These are phyloP conservation scores for Populus hybrid DNA, from an alignment of 441 rosid genomes.

Conservation along the genomic window DNA sequence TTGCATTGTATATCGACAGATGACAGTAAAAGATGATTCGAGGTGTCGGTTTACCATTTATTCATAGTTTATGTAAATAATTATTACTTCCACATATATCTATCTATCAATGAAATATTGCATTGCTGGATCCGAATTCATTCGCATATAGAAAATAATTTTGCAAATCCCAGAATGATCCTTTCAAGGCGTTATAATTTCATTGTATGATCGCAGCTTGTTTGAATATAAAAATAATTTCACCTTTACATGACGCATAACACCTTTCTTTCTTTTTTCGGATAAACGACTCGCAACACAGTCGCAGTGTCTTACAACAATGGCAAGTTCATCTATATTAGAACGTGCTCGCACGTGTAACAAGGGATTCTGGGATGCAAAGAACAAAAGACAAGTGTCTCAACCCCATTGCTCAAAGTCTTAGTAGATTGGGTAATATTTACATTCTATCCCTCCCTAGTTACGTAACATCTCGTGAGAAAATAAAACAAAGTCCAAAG, in stretches of 20 bases:
- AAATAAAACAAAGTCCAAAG: background rate
- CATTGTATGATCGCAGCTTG: background rate
- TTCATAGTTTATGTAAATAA: conserved; percentile 17
- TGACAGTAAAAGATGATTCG: background rate
- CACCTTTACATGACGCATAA: background rate
- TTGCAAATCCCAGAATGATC: background rate
- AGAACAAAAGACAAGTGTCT: background rate
- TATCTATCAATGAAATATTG: background rate
- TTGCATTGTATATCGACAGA: conserved; percentile 25
- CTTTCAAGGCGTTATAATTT: background rate
- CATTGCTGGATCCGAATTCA: background rate
- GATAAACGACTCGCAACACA: too few relatives aligned
- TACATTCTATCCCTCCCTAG: background rate
- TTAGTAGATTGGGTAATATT: background rate
- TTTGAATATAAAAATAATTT: background rate
- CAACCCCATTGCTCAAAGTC: background rate
- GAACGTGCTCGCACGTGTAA: background rate
- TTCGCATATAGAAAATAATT: background rate
- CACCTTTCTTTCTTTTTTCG: too few relatives aligned
- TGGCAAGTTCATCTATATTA: background rate
- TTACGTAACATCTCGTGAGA: background rate
- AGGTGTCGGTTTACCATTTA: background rate
- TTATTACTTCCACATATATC: background rate
- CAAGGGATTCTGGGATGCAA: background rate
- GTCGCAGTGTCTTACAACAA: background rate